phyloP scores from a whole-genome alignment of 164 flowering plant genomes.

The Buxus sempervirens region DNA sequence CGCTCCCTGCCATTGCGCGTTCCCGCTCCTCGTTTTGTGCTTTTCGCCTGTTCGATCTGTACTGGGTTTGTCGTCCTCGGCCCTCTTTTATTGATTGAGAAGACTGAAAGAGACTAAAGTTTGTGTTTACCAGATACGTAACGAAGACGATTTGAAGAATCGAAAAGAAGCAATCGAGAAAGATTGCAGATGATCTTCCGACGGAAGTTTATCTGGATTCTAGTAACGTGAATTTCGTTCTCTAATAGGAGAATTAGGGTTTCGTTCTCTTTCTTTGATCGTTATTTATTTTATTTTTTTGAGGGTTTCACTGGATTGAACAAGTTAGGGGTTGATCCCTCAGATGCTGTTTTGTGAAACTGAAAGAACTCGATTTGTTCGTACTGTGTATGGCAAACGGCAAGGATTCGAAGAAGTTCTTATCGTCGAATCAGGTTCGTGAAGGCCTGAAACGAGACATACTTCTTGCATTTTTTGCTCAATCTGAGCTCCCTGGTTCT shows the following conservation, averaged over 20 bases:
- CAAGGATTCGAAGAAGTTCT: constrained; percentile 18
- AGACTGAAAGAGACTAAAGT: constrained; percentile 1
- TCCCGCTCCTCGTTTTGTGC: background rate
- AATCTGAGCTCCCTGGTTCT: constrained; percentile 20
- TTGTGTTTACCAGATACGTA: background rate
- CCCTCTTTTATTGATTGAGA: background rate
- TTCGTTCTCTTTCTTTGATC: background rate
- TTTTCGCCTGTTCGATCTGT: constrained; percentile 5
- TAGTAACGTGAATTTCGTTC: background rate
- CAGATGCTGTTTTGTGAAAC: background rate
- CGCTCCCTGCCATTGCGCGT: background rate
- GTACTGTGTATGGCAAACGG: constrained; percentile 20
- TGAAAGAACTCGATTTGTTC: background rate
- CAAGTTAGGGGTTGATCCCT: background rate
- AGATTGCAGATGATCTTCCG: background rate
- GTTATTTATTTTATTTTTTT: background rate
- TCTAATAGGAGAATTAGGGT: background rate
- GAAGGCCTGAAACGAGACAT: constrained; percentile 33
- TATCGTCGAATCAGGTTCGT: constrained; percentile 19
- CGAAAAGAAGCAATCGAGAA: background rate
- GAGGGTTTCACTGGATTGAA: background rate
- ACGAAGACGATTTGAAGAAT: background rate
- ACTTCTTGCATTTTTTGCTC: constrained; percentile 26
- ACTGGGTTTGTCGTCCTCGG: background rate
- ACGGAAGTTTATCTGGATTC: background rate